Evolutionary conservation across 129 eudicot species (phyloP), one percentile per base, ranked within the genome.

Genomic region (Calendula officinalis): DNA sequence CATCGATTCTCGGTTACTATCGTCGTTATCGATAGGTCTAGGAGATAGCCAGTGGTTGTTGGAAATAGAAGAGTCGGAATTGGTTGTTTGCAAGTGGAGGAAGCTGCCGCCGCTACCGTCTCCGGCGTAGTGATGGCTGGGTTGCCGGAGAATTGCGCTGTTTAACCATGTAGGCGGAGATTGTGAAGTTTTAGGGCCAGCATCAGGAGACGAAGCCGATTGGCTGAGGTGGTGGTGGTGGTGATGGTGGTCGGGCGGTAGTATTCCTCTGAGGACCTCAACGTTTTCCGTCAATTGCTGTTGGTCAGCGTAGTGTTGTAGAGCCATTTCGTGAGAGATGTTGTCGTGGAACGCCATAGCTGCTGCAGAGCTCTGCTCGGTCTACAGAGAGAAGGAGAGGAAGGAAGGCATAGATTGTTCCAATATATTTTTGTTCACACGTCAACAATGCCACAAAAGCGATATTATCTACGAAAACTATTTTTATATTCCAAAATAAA

Each of bases 281-380:
- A 74, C 61, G 75, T 75, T 67, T 2, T 62, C 81, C 45, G 75
- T 55, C 13, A 78, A 42, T 32, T 84, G 83, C 4, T 83, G 85
- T 6, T 83, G 85, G 37, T 80, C 76, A 2, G 85, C 58, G 67
- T 73, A 80, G 78, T 84, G 90, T 9, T 82, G 84, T n/a, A 84
- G 90, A 10, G 83, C 78, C 84, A 86, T 83, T 65, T 82, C 85
- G 78, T 80, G 88, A 47, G 87, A 65, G 40, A 80, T 72, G 72
- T 86, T 85, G 77, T 87, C 95, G 80, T 84, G 86, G 55, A 79
- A 88, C 61, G 91, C 82, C 89, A 84, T 84, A 6, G 53, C 8
- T 56, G 42, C 15, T 27, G 32, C 38, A 14, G 43, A 52, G 57
- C 32, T 22, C 17, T 54, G 70, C 16, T 9, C 7, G 30, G 53